Evolutionary conservation across 2,329 filamentous ascomycete genomes (phyloP).

Genomic region (Periconia sp.): DNA sequence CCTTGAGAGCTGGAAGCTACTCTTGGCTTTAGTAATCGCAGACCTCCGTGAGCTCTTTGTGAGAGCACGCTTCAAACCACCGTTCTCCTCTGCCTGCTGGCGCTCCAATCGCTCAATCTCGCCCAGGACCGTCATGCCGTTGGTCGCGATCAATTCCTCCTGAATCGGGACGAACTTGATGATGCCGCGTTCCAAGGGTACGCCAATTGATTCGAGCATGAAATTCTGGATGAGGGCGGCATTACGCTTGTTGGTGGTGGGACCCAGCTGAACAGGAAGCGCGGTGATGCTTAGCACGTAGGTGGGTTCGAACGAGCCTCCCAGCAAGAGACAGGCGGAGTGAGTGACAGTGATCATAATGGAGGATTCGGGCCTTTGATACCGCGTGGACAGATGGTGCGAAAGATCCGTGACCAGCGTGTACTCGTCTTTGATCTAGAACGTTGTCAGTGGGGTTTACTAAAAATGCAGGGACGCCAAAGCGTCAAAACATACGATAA

Average conservation of each 20-base stretch:
- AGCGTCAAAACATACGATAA: slow-evolving; percentile 53
- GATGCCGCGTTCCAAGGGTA: slow-evolving; percentile 70
- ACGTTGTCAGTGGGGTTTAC: slow-evolving; percentile 23
- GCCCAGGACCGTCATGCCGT: slow-evolving; percentile 71
- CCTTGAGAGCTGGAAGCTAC: slow-evolving; percentile 43
- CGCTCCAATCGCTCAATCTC: slow-evolving; percentile 68
- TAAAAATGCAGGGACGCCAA: slow-evolving; percentile 1
- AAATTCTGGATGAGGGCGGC: slow-evolving; percentile 77
- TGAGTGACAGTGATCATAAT: slow-evolving; percentile 80
- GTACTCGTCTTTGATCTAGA: slow-evolving; percentile 75
- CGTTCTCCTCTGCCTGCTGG: slow-evolving; percentile 49
- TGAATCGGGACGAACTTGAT: slow-evolving; percentile 73
- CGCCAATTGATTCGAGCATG: slow-evolving; percentile 72
- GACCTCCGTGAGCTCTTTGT: slow-evolving; percentile 45
- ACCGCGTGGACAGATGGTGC: slow-evolving; percentile 74
- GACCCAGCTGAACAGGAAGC: slow-evolving; percentile 70
- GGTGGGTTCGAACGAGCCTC: slow-evolving; percentile 76
- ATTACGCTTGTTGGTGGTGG: slow-evolving; percentile 81
- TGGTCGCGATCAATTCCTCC: slow-evolving; percentile 75
- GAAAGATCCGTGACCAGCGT: slow-evolving; percentile 76
- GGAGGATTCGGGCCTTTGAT: slow-evolving; percentile 73
- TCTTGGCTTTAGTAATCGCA: slow-evolving; percentile 42
- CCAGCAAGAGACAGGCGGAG: slow-evolving; percentile 75
- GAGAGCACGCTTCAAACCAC: slow-evolving; percentile 50
- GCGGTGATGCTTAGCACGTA: slow-evolving; percentile 79